Base-by-base conservation (phyloP, 1,284 basidiomycete genomes). In the Thecaphora thlaspeos region DNA sequence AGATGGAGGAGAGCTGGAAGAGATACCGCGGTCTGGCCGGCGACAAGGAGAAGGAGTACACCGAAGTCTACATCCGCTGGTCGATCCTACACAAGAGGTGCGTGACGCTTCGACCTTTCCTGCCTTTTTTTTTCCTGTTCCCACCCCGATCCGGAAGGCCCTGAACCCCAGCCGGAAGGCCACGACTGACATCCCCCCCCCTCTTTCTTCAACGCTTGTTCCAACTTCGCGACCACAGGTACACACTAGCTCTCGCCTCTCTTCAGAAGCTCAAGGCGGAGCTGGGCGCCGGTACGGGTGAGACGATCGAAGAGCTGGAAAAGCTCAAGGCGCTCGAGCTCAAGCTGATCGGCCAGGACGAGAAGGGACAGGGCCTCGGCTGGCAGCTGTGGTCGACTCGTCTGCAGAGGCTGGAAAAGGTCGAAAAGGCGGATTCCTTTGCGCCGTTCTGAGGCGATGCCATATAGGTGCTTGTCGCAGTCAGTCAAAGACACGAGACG, bases 231-330 rank as follows among this genome's bases (percentile, higher is more conserved):
- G n/a, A n/a, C n/a, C n/a, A n/a, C n/a, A 46, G 46, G 1, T 70
- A 43, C 43, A 77, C 68, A 2, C 48, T 64, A 14, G 76, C 78
- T 3, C 57, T 79, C 15, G 57, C 57, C 38, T 41, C 55, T 0
- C 55, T 69, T 3, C 59, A 64, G 17, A 77, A 75, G 55, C 50
- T 71, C 14, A 49, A 74, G 54, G 71, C 75, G 51, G 76, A 78
- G 23, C 39, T 69, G 2, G 71, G 71, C 15, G 55, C 53, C 1
- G 75, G 72, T 12, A 63, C 59, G 4, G 24, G 41, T 7, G 66
- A 69, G 23, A 55, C 46, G 11, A 26, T 61, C n/a, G 63, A 61
- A 30, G 75, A 76, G 55, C 42, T 73, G 37, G 63, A 62, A 21
- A 62, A 67, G 47, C 49, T 66, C 1, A 50, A 51, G 10, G 63